Evolutionary conservation across 768 basidiomycete species (phyloP), one percentile per base, ranked within the genome.

Genomic region (Lactarius hatsudake): DNA sequence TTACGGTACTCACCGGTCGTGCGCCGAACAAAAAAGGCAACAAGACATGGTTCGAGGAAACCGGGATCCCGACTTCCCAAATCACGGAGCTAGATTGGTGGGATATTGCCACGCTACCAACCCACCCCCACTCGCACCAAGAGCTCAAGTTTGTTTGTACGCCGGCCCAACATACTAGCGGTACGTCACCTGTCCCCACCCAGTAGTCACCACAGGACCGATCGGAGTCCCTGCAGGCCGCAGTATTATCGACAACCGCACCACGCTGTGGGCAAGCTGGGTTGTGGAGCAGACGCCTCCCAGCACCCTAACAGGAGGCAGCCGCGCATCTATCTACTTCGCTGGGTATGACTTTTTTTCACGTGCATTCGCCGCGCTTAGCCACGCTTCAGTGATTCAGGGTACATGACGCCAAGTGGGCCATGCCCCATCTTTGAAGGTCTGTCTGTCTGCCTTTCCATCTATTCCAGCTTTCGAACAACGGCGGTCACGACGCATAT

Each of bases 71-170:
- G 1, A 54, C 68, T 5, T 65, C 70, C 0, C 78, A 76, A 34
- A 71, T 81, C 23, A 63, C 72, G 61, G 79, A 81, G 65, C 70
- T 79, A 40, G 81, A 81, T 66, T 81, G 81, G 81, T 80, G 80
- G 79, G 76, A 81, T 12, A 73, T 72, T 1, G 34, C 74, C 30
- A 65, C 71, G 0, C 73, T 78, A 23, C 56, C 59, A 28, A 28
- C 57, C 36, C 34, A 61, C 62, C 20, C 62, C 55, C 7, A 61
- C 59, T 43, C 70, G 69, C 53, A 63, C 54, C 65, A 68, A 34
- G 12, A 55, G 10, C 68, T 78, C n/a, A 71, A 70, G 45, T 72
- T 81, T 58, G 76, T 76, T 5, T 81, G 79, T 66, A 74, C 77
- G 8, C 81, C 81, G 0, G 79, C 80, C 5, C 81, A 82, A 63